These are phyloP conservation scores for Aspergillus homomorphus DNA, from an alignment of 495 filamentous ascomycete species.

Conservation along the genomic window DNA sequence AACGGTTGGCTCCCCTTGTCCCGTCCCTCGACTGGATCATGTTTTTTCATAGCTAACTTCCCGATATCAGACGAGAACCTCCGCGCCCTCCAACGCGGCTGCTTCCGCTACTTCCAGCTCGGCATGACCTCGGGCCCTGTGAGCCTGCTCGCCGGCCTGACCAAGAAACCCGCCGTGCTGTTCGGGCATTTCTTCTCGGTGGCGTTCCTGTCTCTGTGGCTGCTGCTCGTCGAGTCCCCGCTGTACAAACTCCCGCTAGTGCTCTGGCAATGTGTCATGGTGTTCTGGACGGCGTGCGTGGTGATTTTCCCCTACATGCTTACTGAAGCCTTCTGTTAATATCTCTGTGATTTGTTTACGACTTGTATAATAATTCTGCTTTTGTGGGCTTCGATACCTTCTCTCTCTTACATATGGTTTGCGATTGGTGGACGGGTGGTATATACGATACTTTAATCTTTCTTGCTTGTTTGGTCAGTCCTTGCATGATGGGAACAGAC, in stretches of 20 bases:
- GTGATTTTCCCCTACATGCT: slow-evolving; percentile 84
- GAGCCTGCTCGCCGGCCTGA: slow-evolving; percentile 79
- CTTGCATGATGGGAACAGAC: too few species aligned
- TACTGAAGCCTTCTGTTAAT: slow-evolving; percentile 34
- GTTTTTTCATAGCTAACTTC: too few species aligned
- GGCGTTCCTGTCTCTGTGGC: slow-evolving; percentile 83
- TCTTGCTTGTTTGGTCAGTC: too few species aligned
- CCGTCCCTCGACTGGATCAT: not conserved
- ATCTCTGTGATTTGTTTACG: not conserved
- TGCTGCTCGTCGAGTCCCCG: slow-evolving; percentile 58
- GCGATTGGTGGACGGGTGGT: too few species aligned
- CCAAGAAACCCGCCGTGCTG: slow-evolving; percentile 72
- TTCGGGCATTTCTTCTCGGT: slow-evolving; percentile 94
- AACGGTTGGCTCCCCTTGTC: slow-evolving; percentile 47
- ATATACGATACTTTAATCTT: too few species aligned
- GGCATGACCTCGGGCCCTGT: slow-evolving; percentile 76
- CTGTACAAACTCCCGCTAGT: slow-evolving; percentile 59
- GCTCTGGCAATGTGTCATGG: slow-evolving; percentile 56
- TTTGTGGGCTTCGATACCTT: too few species aligned
- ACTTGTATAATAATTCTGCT: too few species aligned
- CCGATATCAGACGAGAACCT: slow-evolving; percentile 59
- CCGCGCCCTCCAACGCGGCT: slow-evolving; percentile 78
- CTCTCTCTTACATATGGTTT: too few species aligned
- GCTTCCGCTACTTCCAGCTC: slow-evolving; percentile 87
- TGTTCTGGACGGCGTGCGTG: slow-evolving; percentile 84